These are phyloP conservation scores for Claviceps paspali DNA, from an alignment of 2,329 filamentous ascomycete genomes.

Conservation along the genomic window DNA sequence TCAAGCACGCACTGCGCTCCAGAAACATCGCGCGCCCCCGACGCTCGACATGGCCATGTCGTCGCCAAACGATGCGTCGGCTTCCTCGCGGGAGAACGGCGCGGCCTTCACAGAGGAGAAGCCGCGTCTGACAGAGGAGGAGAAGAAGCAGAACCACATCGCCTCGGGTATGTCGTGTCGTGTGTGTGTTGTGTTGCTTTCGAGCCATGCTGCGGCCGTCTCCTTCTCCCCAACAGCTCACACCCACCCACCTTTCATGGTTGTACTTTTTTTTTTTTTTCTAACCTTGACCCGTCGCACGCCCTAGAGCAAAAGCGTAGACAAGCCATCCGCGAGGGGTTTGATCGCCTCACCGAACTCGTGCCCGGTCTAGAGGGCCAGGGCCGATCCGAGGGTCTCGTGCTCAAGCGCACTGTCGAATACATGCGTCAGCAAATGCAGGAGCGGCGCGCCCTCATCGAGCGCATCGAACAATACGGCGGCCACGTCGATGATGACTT, in stretches of 20 bases:
- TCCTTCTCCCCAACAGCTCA: too few relatives aligned
- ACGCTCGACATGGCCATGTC: constrained; percentile 4
- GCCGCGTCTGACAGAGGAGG: constrained; percentile 35
- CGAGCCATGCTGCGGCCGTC: not conserved
- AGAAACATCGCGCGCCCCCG: too few relatives aligned
- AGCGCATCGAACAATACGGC: constrained; percentile 41
- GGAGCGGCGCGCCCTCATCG: constrained; percentile 41
- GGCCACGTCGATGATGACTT: constrained; percentile 36
- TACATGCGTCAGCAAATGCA: constrained; percentile 46
- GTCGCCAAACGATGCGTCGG: constrained; percentile 8
- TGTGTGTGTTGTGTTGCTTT: not conserved
- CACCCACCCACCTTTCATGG: too few relatives aligned
- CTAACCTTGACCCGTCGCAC: not conserved
- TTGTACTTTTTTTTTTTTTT: not conserved
- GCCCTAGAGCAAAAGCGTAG: constrained; percentile 28
- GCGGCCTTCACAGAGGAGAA: constrained; percentile 25
- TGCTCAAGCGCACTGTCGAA: constrained; percentile 58
- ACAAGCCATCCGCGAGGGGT: constrained; percentile 63
- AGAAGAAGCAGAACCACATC: constrained; percentile 41
- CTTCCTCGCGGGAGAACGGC: constrained; percentile 8
- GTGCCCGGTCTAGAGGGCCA: constrained; percentile 73
- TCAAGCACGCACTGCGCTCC: too few relatives aligned
- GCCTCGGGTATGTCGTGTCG: constrained; percentile 28
- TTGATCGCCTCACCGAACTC: constrained; percentile 64
- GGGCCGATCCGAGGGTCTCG: constrained; percentile 69